Conservation (phyloP, 305 asterid genomes). For the Solanum hybrid region DNA sequence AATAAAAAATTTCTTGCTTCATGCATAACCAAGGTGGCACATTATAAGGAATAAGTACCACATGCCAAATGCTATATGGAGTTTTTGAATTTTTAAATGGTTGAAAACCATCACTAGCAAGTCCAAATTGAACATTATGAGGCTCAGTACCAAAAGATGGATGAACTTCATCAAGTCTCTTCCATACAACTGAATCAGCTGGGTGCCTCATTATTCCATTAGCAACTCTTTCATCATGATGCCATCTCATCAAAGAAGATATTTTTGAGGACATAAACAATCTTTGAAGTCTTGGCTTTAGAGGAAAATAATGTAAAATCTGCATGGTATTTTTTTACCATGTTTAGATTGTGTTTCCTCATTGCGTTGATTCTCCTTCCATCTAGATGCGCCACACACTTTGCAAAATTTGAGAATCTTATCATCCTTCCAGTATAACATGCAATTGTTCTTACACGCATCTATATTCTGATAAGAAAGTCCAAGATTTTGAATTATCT, state of each 20-base stretch:
- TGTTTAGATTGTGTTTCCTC: no score
- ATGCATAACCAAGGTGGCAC: not conserved
- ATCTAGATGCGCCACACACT: no score
- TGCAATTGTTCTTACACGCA: no score
- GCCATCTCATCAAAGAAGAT: not conserved
- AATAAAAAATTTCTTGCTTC: not conserved
- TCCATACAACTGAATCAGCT: not conserved
- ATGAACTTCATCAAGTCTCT: not conserved
- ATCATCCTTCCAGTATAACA: no score
- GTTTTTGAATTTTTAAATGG: no score
- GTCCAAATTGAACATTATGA: not conserved
- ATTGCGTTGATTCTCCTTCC: no score
- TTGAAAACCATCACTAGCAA: no score
- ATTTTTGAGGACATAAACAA: not conserved
- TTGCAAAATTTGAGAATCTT: no score
- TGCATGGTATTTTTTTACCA: no score
- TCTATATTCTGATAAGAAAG: no score
- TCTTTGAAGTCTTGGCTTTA: not conserved
- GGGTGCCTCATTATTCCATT: not conserved
- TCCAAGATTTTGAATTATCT: no score
- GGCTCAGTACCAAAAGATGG: not conserved
- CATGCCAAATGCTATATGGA: no score
- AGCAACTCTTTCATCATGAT: not conserved
- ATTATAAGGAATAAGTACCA: not conserved
- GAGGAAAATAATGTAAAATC: not conserved